Base-by-base conservation (phyloP, 345 rosid genomes). In the Aethionema arabicum region DNA sequence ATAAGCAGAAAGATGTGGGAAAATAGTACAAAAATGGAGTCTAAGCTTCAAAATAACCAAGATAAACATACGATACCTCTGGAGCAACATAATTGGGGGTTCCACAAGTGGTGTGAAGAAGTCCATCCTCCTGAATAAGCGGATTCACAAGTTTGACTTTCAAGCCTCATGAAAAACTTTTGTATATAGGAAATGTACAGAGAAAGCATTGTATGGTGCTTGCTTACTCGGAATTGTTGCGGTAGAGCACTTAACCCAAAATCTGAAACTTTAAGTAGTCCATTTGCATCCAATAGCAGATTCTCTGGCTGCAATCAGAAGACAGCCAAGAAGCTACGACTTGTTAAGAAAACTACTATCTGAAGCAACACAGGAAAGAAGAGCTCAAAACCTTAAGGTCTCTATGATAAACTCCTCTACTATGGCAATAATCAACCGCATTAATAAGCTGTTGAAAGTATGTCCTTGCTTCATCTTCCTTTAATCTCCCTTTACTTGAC, bases 81-180 rank as follows among this genome's bases (percentile, higher is more conserved):
- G 99, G 99, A 71, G 99, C 97, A 79, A 93, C 99, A 80, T 93
- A 93, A 68, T 93, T 93, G 72, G 99, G 97, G 0, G 99, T 93
- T 63, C 99, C 99, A 72, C 99, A 93, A 7, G 97, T 87, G 45
- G 99, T 90, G 75, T 93, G 97, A 75, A 93, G 99, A 62, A 93
- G 72, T 11, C 97, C 99, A 75, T 93, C 99, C 68, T 87, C 99
- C 99, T 93, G 69, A 14, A 66, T 33, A 54, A 61, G 30, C 68
- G 70, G 32, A 7, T 32, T 30, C 31, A 68, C 40, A 70, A 57
- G 32, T 37, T 65, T 30, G 69, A 59, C 30, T 52, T 60, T 38
- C 37, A 32, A 16, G 13, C 35, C 32, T 31, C 37, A 59, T 11
- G 9, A 30, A 52, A 21, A 21, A 21, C 27, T 21, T 21, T 21